These are phyloP conservation scores for Alliaria petiolata DNA, from an alignment of 345 rosid species.

Conservation along the genomic window DNA sequence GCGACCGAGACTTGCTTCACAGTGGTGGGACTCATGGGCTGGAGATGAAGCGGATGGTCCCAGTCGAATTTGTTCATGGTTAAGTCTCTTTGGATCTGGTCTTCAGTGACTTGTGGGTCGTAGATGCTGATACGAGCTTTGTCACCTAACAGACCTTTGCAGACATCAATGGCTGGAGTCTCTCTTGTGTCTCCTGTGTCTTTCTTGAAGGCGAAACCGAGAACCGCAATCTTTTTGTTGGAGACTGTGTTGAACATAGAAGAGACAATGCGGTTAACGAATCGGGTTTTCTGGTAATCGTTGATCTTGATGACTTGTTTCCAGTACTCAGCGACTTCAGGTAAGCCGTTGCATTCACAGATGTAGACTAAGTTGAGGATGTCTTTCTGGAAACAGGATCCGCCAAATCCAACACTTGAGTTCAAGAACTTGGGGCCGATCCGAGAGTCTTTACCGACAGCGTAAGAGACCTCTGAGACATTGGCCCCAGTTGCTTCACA, in stretches of 20 bases:
- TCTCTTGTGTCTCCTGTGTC: slow-evolving; percentile 92
- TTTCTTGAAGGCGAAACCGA: slow-evolving; percentile 88
- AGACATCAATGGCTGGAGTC: slow-evolving; percentile 89
- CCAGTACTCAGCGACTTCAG: slow-evolving; percentile 95
- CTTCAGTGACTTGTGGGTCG: slow-evolving; percentile 84
- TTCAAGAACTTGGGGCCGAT: slow-evolving; percentile 86
- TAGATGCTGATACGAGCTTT: slow-evolving; percentile 83
- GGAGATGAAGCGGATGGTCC: slow-evolving; percentile 94
- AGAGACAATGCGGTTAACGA: slow-evolving; percentile 78
- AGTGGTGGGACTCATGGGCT: slow-evolving; percentile 81
- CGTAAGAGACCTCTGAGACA: slow-evolving; percentile 67
- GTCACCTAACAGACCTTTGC: slow-evolving; percentile 89
- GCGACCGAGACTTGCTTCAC: slow-evolving; percentile 73
- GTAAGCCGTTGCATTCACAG: slow-evolving; percentile 91
- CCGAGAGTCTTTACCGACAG: slow-evolving; percentile 77
- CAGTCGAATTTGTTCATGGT: slow-evolving; percentile 89
- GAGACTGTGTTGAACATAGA: slow-evolving; percentile 92
- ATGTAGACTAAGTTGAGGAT: slow-evolving; percentile 85
- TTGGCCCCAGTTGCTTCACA: slow-evolving; percentile 90
- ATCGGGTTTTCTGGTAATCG: slow-evolving; percentile 81
- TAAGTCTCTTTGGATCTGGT: slow-evolving; percentile 89
- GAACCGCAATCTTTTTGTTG: slow-evolving; percentile 73
- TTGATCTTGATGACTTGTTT: slow-evolving; percentile 93
- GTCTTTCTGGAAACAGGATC: slow-evolving; percentile 91
- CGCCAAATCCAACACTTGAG: slow-evolving; percentile 89